Percentiles rank a stretch among this genome's conserved stretches.
These are phyloP conservation scores for Aspergillus pseudoterreus DNA, from an alignment of 2,329 filamentous ascomycete genomes.

Conservation along the genomic window DNA sequence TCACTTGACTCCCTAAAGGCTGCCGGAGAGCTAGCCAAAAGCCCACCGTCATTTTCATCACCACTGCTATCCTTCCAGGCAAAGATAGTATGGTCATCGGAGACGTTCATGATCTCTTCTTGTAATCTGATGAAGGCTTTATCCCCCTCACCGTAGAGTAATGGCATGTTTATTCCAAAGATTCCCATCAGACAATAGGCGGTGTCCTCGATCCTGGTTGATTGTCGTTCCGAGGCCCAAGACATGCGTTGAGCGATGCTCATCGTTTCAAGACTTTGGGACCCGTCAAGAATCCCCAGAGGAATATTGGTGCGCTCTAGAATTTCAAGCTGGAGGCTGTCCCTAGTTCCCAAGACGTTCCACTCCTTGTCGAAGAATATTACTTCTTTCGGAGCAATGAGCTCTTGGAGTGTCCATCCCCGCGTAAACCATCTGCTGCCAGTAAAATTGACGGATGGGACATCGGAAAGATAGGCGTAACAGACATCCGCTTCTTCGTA, in stretches of 20 bases:
- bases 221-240: not conserved
- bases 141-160: not conserved
- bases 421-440: not conserved
- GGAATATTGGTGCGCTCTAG: not conserved
- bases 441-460: not conserved
- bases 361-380: not conserved
- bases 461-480: not conserved
- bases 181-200: not conserved
- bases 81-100: not conserved
- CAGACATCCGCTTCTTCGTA: not conserved
- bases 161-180: not conserved
- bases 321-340: not conserved
- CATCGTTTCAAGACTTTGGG: not conserved
- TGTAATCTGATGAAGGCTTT: not conserved
- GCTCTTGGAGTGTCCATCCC: conserved; percentile 1
- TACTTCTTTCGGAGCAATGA: not conserved
- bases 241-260: conserved; percentile 3
- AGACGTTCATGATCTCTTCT: not conserved
- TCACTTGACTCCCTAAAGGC: not conserved
- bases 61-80: not conserved
- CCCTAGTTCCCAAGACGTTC: not conserved
- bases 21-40: not conserved
- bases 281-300: not conserved
- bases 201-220: not conserved
- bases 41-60: not conserved